phyloP scores from a whole-genome alignment of 345 rosid genomes.

The Theobroma cacao region DNA sequence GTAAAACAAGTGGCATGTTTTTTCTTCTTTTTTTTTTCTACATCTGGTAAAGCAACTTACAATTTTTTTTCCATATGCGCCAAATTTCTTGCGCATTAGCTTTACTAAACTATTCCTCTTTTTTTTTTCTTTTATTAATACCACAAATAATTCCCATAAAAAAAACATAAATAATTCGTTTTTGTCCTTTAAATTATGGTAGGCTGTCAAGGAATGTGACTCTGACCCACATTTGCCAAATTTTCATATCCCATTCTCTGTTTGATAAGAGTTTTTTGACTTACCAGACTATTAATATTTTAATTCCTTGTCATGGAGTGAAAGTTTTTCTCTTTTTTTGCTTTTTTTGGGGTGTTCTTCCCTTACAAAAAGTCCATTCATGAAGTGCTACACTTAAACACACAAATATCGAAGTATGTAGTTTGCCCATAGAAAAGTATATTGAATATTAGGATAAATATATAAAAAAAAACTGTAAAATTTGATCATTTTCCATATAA shows the following conservation, averaged over 20 bases:
- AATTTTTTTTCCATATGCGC: not conserved
- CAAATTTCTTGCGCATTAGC: not conserved
- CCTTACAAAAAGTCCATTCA: not conserved
- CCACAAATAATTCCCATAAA: not conserved
- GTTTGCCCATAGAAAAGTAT: too few relatives aligned
- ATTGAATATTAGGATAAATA: too few relatives aligned
- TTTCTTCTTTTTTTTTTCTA: too few relatives aligned
- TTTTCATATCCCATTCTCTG: not conserved
- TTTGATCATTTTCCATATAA: too few relatives aligned
- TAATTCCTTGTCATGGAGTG: not conserved
- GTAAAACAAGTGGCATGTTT: constrained; percentile 9
- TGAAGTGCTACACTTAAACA: not conserved
- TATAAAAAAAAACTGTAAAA: too few relatives aligned
- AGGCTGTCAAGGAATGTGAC: not conserved
- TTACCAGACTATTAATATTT: not conserved
- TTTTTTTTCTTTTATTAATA: not conserved
- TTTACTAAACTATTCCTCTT: not conserved
- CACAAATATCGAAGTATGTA: too few relatives aligned
- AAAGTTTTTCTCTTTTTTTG: not conserved
- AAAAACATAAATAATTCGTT: too few relatives aligned
- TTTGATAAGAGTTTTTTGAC: not conserved
- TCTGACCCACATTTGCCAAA: not conserved
- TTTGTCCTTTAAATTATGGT: not conserved
- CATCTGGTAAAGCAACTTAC: not conserved
- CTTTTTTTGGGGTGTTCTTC: not conserved